These are phyloP conservation scores for Monilinia polystroma DNA, from an alignment of 2,329 filamentous ascomycete species.

Conservation along the genomic window DNA sequence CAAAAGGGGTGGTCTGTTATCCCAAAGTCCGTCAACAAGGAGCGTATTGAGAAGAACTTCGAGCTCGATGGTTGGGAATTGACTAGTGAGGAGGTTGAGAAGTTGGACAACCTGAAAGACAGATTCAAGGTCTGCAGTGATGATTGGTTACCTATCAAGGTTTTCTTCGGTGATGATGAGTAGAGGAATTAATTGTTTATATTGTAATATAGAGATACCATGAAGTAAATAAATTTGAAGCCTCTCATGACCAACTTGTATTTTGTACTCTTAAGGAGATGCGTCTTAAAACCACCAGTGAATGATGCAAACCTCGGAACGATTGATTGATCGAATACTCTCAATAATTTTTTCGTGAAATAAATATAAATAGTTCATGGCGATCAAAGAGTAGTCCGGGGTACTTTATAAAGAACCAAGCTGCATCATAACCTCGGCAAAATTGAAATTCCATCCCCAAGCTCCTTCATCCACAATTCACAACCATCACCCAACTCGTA, in stretches of 20 bases:
- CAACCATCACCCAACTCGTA: neutral
- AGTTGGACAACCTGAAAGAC: conserved; percentile 48
- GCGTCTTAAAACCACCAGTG: neutral
- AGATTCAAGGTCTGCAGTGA: conserved; percentile 83
- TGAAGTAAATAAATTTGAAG: conserved; percentile 17
- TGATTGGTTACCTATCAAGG: conserved; percentile 69
- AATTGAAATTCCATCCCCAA: conserved; percentile 11
- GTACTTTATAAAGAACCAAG: conserved; percentile 10
- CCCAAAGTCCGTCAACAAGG: conserved; percentile 76
- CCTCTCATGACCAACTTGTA: conserved; percentile 1
- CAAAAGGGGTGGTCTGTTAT: conserved; percentile 81
- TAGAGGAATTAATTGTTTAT: conserved; percentile 45
- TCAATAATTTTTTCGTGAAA: neutral
- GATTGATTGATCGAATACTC: neutral
- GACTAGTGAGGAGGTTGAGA: conserved; percentile 68
- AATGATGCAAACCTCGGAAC: neutral
- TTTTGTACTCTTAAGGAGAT: neutral
- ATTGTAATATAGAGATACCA: conserved; percentile 23
- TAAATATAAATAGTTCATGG: neutral
- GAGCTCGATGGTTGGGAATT: conserved; percentile 72
- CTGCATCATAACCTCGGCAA: conserved; percentile 19
- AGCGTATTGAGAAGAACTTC: conserved; percentile 74
- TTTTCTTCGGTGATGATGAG: conserved; percentile 82
- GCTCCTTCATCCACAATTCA: conserved; percentile 12
- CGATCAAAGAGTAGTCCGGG: neutral